Percentiles rank a stretch among this genome's conserved stretches.
Conservation (phyloP, 2,329 filamentous ascomycete genomes). For the Mycosphaerella sp. region DNA sequence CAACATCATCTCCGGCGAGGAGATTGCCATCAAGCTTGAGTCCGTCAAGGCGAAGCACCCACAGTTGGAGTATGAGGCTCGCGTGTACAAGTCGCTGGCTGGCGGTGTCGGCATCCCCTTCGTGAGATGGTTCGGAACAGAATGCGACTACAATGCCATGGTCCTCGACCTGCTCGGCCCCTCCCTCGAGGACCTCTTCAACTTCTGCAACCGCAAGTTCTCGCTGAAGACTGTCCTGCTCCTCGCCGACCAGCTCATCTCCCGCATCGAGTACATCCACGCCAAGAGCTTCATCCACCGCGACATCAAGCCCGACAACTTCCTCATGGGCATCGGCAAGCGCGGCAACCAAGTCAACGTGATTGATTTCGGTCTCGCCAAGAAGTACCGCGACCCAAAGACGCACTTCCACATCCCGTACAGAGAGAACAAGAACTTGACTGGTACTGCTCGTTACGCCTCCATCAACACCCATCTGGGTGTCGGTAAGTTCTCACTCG, state of each 20-base stretch:
- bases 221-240: constrained; percentile 97
- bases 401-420: constrained; percentile 99
- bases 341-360: constrained; percentile 99
- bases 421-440: constrained; percentile 99
- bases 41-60: constrained; percentile 99
- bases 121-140: constrained; percentile 98
- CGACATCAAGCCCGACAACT: constrained; percentile 99
- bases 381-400: constrained; percentile 99
- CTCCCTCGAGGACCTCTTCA: constrained; percentile 96
- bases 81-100: constrained; percentile 82
- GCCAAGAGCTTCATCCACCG: constrained; percentile 99
- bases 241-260: constrained; percentile 95
- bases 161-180: constrained; percentile 94
- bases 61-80: constrained; percentile 96
- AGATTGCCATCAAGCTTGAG: constrained; percentile 99
- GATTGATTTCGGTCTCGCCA: constrained; percentile 97
- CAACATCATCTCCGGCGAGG: constrained; percentile 99
- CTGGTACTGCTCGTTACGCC: constrained; percentile 95
- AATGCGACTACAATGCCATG: constrained; percentile 99
- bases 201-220: constrained; percentile 99
- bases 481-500: constrained; percentile 55
- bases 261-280: constrained; percentile 98
- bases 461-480: constrained; percentile 98
- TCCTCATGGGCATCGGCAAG: constrained; percentile 98
- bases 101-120: constrained; percentile 98